Percentiles rank a stretch among this genome's conserved stretches.
phyloP scores from a whole-genome alignment of 2,329 filamentous ascomycete species.

The Trichoderma atrobrunneum region DNA sequence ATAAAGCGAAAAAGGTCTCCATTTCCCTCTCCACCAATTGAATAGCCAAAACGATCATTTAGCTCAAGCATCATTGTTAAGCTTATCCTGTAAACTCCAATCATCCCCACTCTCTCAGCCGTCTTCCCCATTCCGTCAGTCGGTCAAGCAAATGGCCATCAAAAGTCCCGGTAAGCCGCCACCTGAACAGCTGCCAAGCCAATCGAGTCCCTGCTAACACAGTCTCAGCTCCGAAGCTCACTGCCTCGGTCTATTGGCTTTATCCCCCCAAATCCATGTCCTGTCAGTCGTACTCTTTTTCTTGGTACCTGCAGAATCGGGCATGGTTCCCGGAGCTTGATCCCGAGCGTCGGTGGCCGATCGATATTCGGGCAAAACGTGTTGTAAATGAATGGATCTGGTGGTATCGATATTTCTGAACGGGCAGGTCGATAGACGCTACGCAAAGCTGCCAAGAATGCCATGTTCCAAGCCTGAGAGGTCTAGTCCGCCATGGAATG shows the following conservation, averaged over 20 bases:
- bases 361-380: not conserved
- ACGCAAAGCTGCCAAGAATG: not conserved
- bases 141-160: not conserved
- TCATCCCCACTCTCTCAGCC: not conserved
- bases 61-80: not conserved
- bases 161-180: not conserved
- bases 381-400: not conserved
- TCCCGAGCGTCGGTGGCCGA: not conserved
- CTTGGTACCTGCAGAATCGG: constrained; percentile 6
- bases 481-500: not conserved
- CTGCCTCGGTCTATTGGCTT: not conserved
- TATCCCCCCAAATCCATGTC: not conserved
- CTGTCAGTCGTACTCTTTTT: not conserved
- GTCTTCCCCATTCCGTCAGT: not conserved
- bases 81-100: not conserved
- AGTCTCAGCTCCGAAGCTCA: not conserved
- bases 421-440: not conserved
- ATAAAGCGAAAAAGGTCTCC: too few species aligned
- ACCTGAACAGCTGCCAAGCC: not conserved
- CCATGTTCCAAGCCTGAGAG: not conserved
- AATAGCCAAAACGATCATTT: not conserved
- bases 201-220: not conserved
- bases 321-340: not conserved
- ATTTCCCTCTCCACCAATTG: not conserved
- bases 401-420: not conserved